A percentile compares a stretch with the other conserved stretches of the same genome.
phyloP scores from a whole-genome alignment of 306 rosid species.

The Sesbania bispinosa region DNA sequence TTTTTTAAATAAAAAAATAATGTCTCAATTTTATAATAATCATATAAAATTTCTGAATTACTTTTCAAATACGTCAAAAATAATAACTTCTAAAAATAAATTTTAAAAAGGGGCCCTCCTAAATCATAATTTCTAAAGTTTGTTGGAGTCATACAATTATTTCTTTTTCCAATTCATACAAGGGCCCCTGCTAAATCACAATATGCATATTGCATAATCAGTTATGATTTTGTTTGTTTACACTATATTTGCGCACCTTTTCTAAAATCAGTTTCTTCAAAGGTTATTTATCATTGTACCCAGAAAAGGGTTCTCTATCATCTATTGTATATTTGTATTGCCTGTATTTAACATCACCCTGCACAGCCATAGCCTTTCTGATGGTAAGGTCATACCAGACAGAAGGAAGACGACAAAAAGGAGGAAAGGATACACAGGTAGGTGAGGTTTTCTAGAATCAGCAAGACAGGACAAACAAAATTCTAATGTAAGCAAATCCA shows the following conservation, averaged over 20 bases:
- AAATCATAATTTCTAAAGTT: no score
- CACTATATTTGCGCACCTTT: not conserved
- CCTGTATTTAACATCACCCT: not conserved
- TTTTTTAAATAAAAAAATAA: no score
- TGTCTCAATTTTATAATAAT: no score
- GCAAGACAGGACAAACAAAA: not conserved
- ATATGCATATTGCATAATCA: not conserved
- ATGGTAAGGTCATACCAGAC: not conserved
- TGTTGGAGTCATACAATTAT: no score
- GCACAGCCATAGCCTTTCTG: not conserved
- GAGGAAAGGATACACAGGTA: not conserved
- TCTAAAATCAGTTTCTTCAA: not conserved
- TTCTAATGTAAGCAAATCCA: constrained; percentile 9
- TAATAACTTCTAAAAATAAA: no score
- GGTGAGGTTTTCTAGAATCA: not conserved
- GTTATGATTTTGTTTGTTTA: not conserved
- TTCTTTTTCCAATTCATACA: not conserved
- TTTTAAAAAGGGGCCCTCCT: no score
- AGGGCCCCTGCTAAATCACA: not conserved
- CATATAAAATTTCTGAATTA: no score
- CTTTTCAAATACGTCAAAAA: no score
- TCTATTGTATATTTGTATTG: no score
- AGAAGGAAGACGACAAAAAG: constrained; percentile 9
- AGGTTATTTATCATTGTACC: not conserved
- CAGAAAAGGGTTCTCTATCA: no score